Conservation (phyloP, 1,284 basidiomycete genomes). For the Veloboletus limbatus region DNA sequence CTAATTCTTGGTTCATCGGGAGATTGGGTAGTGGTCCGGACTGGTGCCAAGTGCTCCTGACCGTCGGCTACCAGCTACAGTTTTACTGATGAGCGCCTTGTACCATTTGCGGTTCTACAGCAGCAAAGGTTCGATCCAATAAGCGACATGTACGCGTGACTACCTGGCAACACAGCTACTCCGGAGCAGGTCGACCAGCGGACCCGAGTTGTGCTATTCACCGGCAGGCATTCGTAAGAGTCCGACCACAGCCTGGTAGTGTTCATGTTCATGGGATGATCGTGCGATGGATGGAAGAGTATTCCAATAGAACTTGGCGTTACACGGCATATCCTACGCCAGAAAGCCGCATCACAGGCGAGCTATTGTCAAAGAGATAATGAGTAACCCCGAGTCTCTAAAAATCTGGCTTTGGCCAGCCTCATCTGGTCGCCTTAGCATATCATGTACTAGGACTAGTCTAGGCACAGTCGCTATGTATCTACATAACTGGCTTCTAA, state of each 20-base stretch:
- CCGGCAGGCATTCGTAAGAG: neutral
- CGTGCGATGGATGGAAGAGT: neutral
- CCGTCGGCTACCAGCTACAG: too few species aligned
- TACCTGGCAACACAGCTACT: slow-evolving; percentile 2
- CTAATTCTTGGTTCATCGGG: too few species aligned
- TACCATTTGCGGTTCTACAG: neutral
- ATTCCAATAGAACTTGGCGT: neutral
- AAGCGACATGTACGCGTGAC: neutral
- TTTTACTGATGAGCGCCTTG: too few species aligned
- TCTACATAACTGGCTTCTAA: too few species aligned
- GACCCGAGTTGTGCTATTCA: neutral
- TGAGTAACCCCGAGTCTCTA: neutral
- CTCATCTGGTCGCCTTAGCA: too few species aligned
- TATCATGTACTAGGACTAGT: too few species aligned
- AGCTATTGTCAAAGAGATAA: neutral
- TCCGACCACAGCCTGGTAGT: slow-evolving; percentile 15
- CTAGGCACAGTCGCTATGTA: too few species aligned
- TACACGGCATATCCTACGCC: too few species aligned
- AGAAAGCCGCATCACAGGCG: neutral
- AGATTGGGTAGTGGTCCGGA: too few species aligned
- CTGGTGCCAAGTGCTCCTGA: too few species aligned
- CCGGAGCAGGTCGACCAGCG: slow-evolving; percentile 1
- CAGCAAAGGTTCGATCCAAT: neutral
- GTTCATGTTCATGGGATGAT: neutral
- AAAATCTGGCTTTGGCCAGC: too few species aligned